Conservation (phyloP, 1,284 basidiomycete species). For the Schizophyllum amplum region DNA sequence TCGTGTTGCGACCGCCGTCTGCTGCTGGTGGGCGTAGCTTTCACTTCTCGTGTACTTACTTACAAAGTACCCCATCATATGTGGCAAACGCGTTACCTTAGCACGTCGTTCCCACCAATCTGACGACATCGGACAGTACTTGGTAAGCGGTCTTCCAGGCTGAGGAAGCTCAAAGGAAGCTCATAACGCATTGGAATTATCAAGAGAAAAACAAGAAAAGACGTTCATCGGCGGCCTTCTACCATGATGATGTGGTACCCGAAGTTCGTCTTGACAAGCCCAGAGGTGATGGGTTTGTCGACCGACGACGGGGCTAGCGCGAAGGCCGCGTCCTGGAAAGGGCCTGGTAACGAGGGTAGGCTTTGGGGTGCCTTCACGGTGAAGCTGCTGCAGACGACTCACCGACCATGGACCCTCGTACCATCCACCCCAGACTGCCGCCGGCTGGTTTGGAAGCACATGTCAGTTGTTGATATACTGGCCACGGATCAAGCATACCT, state of each 20-base stretch:
- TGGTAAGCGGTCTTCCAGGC: too few relatives aligned
- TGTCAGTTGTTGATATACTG: slow-evolving; percentile 2
- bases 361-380: neutral
- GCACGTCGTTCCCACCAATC: too few relatives aligned
- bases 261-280: slow-evolving; percentile 71
- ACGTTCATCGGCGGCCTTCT: slow-evolving; percentile 59
- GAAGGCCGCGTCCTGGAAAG: slow-evolving; percentile 82
- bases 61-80: too few relatives aligned
- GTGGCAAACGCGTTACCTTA: too few relatives aligned
- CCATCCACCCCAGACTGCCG: slow-evolving; percentile 80
- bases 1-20: too few relatives aligned
- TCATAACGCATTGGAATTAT: too few relatives aligned
- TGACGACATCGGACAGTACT: too few relatives aligned
- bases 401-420: slow-evolving; percentile 64
- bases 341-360: slow-evolving; percentile 32
- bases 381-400: slow-evolving; percentile 11
- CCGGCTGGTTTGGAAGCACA: slow-evolving; percentile 41
- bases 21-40: too few relatives aligned
- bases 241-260: slow-evolving; percentile 90
- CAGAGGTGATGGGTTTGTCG: slow-evolving; percentile 64
- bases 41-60: too few relatives aligned
- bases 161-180: too few relatives aligned
- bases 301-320: slow-evolving; percentile 67
- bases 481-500: slow-evolving; percentile 31
- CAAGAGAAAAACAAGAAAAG: too few relatives aligned